Evolutionary conservation across 1,284 basidiomycete species (phyloP), one percentile per base, ranked within the genome.

Genomic region (Dichomitus squalens): DNA sequence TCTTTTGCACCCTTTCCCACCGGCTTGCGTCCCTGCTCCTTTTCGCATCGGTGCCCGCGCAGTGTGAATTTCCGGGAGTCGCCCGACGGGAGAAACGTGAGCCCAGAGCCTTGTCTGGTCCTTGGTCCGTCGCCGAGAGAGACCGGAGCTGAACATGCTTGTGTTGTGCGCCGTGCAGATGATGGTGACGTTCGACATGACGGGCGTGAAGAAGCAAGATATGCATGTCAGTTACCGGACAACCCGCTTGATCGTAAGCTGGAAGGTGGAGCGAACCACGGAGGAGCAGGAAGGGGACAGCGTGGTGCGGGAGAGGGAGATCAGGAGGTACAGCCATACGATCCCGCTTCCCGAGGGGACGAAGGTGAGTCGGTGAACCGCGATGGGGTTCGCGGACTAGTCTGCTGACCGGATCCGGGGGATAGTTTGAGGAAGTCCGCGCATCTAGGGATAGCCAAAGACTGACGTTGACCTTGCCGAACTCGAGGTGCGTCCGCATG

Each of bases 201-300:
- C 79, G 2, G 85, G 86, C 31, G 80, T 88, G 49, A 77, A 77
- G 65, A 90, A 88, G 68, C 78, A 88, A 57, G 84, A 90, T 58
- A 82, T 89, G 56, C 87, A 90, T 61, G 84, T 90, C 65, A 87
- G 82, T 67, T 90, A 82, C 64, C 85, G 86, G 55, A 76, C 79
- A 50, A 82, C 79, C 61, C 74, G 82, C 34, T 72, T 90, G n/a
- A 76, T 87, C 27, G 76, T 90, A 38, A 85, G 81, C n/a, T 90
- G 88, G 87, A 76, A 81, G 56, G 79, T 76, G 7, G 75, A 81
- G 52, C 82, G 80, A 61, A 75, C 82, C 40, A 72, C 77, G 8
- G 87, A 90, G 69, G 80, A 76, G 72, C 78, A 81, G 63, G 87
- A 89, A 60, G 77, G 78, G 23, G 83, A 80, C n/a, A 53, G 36